Conservation (phyloP, 2,329 filamentous ascomycete species). For the Ophiostoma sp. region DNA sequence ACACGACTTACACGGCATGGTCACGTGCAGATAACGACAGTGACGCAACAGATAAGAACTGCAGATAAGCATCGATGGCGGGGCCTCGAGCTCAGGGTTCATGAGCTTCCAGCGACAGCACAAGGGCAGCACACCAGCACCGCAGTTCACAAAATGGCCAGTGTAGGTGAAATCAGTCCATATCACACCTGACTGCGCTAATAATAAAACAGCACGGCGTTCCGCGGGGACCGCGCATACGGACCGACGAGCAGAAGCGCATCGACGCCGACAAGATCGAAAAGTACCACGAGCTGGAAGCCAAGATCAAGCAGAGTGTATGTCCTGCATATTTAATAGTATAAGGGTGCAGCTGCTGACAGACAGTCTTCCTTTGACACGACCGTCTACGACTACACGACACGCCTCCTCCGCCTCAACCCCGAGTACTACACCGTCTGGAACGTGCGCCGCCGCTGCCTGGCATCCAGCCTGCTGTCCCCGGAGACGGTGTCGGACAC, state of each 20-base stretch:
- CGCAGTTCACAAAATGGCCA: constrained; percentile 1
- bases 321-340: background rate
- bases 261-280: constrained; percentile 71
- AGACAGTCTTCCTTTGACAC: constrained; percentile 41
- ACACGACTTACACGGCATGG: background rate
- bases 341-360: background rate
- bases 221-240: constrained; percentile 58
- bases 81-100: background rate
- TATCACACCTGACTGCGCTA: background rate
- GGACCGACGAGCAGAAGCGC: constrained; percentile 64
- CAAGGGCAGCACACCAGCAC: background rate
- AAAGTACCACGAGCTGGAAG: constrained; percentile 67
- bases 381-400: constrained; percentile 61
- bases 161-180: background rate
- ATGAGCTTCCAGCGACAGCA: background rate
- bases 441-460: constrained; percentile 75
- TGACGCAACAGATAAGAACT: constrained; percentile 11
- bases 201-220: constrained; percentile 68
- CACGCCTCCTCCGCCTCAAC: constrained; percentile 69
- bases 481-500: constrained; percentile 47
- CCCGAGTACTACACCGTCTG: constrained; percentile 89
- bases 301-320: constrained; percentile 62
- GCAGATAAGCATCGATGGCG: background rate
- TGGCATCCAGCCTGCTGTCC: constrained; percentile 55
- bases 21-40: background rate